phyloP scores from a whole-genome alignment of 495 filamentous ascomycete genomes.

The Xylaria castorea region DNA sequence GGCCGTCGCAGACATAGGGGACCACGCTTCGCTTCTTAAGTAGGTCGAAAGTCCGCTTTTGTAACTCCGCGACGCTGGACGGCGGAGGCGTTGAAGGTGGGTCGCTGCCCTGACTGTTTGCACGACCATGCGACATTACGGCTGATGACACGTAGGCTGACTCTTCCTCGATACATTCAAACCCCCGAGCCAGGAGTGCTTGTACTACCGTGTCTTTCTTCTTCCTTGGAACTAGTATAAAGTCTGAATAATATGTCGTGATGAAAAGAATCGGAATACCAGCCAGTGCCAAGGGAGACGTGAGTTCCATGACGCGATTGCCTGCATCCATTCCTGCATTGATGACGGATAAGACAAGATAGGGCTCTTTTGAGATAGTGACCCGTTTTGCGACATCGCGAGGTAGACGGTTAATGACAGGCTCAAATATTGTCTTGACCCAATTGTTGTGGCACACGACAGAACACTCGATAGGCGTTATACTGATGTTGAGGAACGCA shows the following conservation, averaged over 20 bases:
- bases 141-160: conserved; percentile 73
- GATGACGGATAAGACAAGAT: conserved; percentile 85
- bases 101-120: conserved; percentile 53
- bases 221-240: conserved; percentile 86
- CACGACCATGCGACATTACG: conserved; percentile 54
- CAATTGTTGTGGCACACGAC: conserved; percentile 82
- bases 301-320: conserved; percentile 90
- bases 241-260: conserved; percentile 97
- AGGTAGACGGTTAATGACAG: conserved; percentile 64
- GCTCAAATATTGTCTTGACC: conserved; percentile 75
- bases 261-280: conserved; percentile 98
- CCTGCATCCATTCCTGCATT: conserved; percentile 90
- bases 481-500: conserved; percentile 89
- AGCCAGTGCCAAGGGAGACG: conserved; percentile 87
- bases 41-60: conserved; percentile 78
- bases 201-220: conserved; percentile 74
- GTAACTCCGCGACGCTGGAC: conserved; percentile 76
- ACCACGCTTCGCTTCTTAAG: conserved; percentile 75
- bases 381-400: conserved; percentile 58
- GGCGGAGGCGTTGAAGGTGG: conserved; percentile 78
- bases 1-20: conserved; percentile 69
- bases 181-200: conserved; percentile 79
- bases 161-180: conserved; percentile 75
- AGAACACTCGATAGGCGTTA: conserved; percentile 93
- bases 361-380: conserved; percentile 80